phyloP scores from a whole-genome alignment of 352 stramenopile genomes.

The Blastocystis sp. region DNA sequence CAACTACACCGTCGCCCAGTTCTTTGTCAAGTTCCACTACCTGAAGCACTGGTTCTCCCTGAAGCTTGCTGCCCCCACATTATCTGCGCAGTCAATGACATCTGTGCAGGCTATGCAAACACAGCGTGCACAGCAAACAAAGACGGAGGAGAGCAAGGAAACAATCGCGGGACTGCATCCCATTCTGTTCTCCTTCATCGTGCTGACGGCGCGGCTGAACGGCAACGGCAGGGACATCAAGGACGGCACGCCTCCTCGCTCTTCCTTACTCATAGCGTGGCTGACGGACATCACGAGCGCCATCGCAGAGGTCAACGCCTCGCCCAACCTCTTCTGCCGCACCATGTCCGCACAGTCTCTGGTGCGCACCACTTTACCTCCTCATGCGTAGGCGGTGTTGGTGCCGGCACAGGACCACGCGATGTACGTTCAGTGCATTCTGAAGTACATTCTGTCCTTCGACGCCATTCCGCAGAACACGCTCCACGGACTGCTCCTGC shows the following conservation, averaged over 20 bases:
- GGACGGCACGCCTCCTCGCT: neutral
- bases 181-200: conserved; percentile 51
- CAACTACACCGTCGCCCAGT: conserved; percentile 4
- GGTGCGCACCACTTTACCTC: neutral
- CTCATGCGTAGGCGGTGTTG: conserved; percentile 18
- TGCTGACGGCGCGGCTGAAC: conserved; percentile 37
- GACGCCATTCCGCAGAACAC: conserved; percentile 29
- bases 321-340: conserved; percentile 53
- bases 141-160: neutral
- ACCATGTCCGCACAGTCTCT: conserved; percentile 41
- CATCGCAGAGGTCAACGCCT: conserved; percentile 4
- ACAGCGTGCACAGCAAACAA: neutral
- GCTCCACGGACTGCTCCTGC: conserved; percentile 52
- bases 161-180: conserved; percentile 38
- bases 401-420: conserved; percentile 25
- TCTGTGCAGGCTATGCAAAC: too few relatives aligned
- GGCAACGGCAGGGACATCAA: neutral
- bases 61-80: neutral
- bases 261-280: neutral
- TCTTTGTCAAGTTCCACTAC: conserved; percentile 41
- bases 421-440: conserved; percentile 35
- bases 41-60: conserved; percentile 26
- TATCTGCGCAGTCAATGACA: too few relatives aligned
- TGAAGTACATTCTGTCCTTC: conserved; percentile 3
- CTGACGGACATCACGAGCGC: neutral